Base-by-base conservation (phyloP, 2,329 filamentous ascomycete genomes). In the Annulohypoxylon truncatum region DNA sequence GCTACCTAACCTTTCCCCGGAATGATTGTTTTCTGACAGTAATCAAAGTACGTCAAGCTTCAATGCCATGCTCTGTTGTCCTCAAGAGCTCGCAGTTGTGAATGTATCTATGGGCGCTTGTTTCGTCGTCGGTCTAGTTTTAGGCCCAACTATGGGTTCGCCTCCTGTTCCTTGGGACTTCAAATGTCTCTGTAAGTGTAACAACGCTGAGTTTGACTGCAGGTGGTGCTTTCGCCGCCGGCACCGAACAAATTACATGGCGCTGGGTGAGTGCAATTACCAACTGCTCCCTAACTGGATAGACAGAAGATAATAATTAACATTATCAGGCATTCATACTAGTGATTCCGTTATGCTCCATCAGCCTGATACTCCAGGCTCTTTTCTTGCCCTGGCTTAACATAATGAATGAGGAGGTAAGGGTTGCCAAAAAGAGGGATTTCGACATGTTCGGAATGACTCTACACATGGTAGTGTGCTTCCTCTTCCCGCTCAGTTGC, bases 401-500 rank as follows among this genome's bases (percentile, higher is more conserved):
- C 5, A 53, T 76, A 15, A 69, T 73, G 1, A 69, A 70, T 2
- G 50, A 51, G 1, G 66, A 71, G 4, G 29, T 59, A 29, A 26
- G 51, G 0, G 71, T 70, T 3, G 51, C 78, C n/a, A 57, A n/a
- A n/a, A n/a, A n/a, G n/a, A n/a, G 56, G 9, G 70, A 73, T 28
- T 63, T 77, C 28, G 79, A 80, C 65, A 76, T 71, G 61, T 22
- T 78, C 2, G 78, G 78, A 29, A 69, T 71, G 28, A 2, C 73
- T 2, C 69, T 79, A 0, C 75, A 78, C 63, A 69, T 73, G 24
- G 67, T 64, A 4, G 67, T 69, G 1, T 80, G 82, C 24, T 71
- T 80, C 1, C 76, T 80, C 1, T 74, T 84, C 24, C 76, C 83
- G 28, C 79, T 87, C 62, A 82, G 79, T 0, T 77, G 87, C 50